Conservation (phyloP, 2,329 filamentous ascomycete genomes). For the Talaromyces sp. region DNA sequence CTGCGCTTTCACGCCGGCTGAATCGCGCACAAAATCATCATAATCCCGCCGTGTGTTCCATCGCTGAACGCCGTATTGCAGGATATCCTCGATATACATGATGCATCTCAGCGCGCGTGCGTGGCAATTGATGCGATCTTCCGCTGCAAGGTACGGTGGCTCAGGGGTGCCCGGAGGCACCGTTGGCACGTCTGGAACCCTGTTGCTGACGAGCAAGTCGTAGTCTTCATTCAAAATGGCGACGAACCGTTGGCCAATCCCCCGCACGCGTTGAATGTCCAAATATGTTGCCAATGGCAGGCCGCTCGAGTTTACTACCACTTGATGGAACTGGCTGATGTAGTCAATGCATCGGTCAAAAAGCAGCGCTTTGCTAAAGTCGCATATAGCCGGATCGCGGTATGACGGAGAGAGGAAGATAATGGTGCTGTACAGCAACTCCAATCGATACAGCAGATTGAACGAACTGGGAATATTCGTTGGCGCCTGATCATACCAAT, state of each 20-base stretch:
- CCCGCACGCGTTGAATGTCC: conserved; percentile 80
- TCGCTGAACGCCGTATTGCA: conserved; percentile 28
- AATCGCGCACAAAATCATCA: conserved; percentile 29
- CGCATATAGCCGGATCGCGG: conserved; percentile 63
- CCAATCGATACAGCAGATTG: conserved; percentile 75
- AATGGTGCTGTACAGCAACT: conserved; percentile 85
- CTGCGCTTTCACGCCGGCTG: conserved; percentile 19
- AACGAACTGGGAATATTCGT: conserved; percentile 60
- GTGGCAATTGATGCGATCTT: conserved; percentile 30
- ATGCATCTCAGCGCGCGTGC: conserved; percentile 30
- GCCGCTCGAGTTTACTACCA: conserved; percentile 57
- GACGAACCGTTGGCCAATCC: conserved; percentile 56
- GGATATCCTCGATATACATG: conserved; percentile 26
- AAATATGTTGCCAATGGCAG: conserved; percentile 76
- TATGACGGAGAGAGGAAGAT: conserved; percentile 81
- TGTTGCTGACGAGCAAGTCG: conserved; percentile 37
- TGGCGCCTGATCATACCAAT: conserved; percentile 76
- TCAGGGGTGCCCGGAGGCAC: conserved; percentile 28
- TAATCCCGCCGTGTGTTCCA: conserved; percentile 29
- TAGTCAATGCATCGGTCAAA: conserved; percentile 87
- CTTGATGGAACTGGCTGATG: conserved; percentile 66
- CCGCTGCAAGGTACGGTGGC: conserved; percentile 25
- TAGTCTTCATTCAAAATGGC: conserved; percentile 53
- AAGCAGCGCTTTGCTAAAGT: conserved; percentile 74
- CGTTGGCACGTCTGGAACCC: conserved; percentile 24